Percentiles rank a stretch among this genome's conserved stretches.
These are phyloP conservation scores for Irpex sp. DNA, from an alignment of 1,284 basidiomycete species.

Conservation along the genomic window DNA sequence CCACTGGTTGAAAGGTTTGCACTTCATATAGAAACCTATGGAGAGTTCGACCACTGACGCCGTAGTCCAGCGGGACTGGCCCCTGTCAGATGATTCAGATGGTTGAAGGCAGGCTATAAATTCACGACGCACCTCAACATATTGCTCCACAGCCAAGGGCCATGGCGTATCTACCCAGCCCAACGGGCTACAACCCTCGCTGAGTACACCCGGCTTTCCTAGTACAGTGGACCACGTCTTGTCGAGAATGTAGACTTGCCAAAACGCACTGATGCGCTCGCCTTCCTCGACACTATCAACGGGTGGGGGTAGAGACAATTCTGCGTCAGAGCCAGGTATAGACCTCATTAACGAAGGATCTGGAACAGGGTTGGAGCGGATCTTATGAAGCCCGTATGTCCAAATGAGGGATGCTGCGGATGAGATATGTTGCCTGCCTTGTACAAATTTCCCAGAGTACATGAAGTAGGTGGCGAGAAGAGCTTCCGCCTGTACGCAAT, in stretches of 20 bases:
- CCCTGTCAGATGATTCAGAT: constrained; percentile 15
- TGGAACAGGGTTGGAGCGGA: constrained; percentile 15
- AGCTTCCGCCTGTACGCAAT: constrained; percentile 44
- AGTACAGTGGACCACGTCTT: constrained; percentile 60
- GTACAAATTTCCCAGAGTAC: constrained; percentile 34
- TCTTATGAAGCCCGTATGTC: constrained; percentile 33
- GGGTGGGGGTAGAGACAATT: constrained; percentile 28
- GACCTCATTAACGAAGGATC: constrained; percentile 12
- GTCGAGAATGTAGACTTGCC: constrained; percentile 69
- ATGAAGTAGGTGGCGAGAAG: constrained; percentile 55
- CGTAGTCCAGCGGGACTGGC: constrained; percentile 12
- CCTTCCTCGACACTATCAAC: constrained; percentile 46
- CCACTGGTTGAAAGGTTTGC: constrained; percentile 12
- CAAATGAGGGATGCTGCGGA: constrained; percentile 35
- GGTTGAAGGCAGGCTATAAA: constrained; percentile 1
- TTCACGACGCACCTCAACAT: constrained; percentile 43
- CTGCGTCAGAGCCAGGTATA: constrained; percentile 3
- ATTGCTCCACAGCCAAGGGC: constrained; percentile 58
- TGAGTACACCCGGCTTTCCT: constrained; percentile 42
- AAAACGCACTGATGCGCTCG: constrained; percentile 65
- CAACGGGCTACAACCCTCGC: constrained; percentile 33
- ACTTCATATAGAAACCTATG: constrained; percentile 25
- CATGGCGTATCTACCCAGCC: constrained; percentile 59
- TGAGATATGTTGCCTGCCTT: constrained; percentile 41
- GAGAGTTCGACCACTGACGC: constrained; percentile 19